Evolutionary conservation across 306 rosid genomes (phyloP).

Genomic region (Nissolia schottii): DNA sequence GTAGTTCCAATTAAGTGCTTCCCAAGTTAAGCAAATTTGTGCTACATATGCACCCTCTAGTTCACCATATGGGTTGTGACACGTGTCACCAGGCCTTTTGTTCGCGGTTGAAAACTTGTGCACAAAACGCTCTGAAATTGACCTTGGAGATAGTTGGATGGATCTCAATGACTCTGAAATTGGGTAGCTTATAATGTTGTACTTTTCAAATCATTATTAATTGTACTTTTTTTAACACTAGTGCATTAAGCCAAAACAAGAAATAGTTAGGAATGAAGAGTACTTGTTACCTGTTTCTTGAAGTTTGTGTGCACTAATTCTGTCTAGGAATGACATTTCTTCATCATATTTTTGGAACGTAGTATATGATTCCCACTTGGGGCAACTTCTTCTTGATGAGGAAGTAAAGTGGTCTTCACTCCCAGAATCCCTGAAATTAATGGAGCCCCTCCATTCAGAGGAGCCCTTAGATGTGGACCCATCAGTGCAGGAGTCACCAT

Average conservation of each 20-base stretch:
- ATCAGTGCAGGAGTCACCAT: constrained; percentile 51
- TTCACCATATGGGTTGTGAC: constrained; percentile 62
- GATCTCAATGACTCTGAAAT: constrained; percentile 69
- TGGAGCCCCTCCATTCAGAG: constrained; percentile 81
- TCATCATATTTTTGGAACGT: constrained; percentile 80
- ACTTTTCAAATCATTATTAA: too few species aligned
- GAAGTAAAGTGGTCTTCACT: constrained; percentile 72
- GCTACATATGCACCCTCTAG: constrained; percentile 83
- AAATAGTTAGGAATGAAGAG: too few species aligned
- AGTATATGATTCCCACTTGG: constrained; percentile 90
- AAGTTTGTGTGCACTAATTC: constrained; percentile 77
- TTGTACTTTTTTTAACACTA: too few species aligned
- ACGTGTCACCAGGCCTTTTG: constrained; percentile 36
- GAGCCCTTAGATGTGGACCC: constrained; percentile 73
- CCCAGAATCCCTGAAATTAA: constrained; percentile 55
- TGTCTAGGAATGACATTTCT: constrained; percentile 70
- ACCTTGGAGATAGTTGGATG: constrained; percentile 67
- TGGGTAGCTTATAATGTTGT: not conserved
- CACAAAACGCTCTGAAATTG: constrained; percentile 70
- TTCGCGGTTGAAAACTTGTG: constrained; percentile 39
- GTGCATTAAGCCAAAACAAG: too few species aligned
- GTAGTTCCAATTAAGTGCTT: constrained; percentile 92
- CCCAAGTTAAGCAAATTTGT: constrained; percentile 86
- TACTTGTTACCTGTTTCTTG: constrained; percentile 60
- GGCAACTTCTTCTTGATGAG: constrained; percentile 81